Conservation (phyloP, 768 basidiomycete species). For the Polyporus arcularius region DNA sequence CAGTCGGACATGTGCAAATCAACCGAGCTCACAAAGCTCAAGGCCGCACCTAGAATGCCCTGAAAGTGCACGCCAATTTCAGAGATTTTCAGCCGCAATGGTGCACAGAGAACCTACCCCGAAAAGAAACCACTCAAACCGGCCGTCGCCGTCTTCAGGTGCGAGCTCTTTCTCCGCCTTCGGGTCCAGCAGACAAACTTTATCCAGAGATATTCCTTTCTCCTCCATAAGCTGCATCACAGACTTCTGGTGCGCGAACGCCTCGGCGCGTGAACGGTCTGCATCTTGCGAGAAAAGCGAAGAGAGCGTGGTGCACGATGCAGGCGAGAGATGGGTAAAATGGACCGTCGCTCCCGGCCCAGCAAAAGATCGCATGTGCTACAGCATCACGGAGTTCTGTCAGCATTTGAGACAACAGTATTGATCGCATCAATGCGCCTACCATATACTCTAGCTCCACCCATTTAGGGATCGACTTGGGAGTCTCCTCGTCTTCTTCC, state of each 20-base stretch:
- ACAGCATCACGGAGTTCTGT: not conserved
- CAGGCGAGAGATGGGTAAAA: constrained; percentile 85
- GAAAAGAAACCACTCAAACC: constrained; percentile 89
- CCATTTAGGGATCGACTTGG: constrained; percentile 80
- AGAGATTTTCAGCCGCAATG: not conserved
- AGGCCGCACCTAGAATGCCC: constrained; percentile 59
- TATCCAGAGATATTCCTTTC: constrained; percentile 44
- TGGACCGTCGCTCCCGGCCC: constrained; percentile 64
- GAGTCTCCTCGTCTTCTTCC: constrained; percentile 86
- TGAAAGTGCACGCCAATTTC: constrained; percentile 57
- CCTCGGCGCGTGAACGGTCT: constrained; percentile 30
- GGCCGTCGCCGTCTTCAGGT: constrained; percentile 74
- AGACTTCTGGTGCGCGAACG: constrained; percentile 49
- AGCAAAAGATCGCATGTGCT: constrained; percentile 87
- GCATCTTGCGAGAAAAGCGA: constrained; percentile 29
- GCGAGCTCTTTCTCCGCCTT: constrained; percentile 68
- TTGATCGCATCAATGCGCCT: constrained; percentile 22
- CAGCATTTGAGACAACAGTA: no score
- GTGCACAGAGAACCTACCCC: constrained; percentile 54
- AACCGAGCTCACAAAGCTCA: not conserved
- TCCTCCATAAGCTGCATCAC: constrained; percentile 62
- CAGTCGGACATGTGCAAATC: constrained; percentile 11
- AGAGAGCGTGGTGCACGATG: constrained; percentile 59
- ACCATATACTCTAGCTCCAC: constrained; percentile 91
- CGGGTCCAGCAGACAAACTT: constrained; percentile 93